Conservation (phyloP, 2,329 filamentous ascomycete genomes). For the Apiospora saccharicola region DNA sequence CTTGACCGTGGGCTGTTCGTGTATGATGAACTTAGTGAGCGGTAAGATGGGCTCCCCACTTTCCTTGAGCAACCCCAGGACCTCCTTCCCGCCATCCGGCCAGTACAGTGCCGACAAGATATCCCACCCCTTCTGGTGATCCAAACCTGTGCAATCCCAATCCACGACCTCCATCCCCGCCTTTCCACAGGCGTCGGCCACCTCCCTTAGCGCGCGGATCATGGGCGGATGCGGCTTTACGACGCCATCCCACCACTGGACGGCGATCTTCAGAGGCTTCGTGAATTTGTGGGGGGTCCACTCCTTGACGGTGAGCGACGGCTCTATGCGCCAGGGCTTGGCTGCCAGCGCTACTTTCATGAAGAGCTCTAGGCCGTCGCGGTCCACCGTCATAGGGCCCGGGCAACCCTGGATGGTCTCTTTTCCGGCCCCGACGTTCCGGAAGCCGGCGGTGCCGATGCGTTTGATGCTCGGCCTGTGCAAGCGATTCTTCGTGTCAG, state of each 20-base stretch:
- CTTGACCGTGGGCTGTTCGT: conserved; percentile 52
- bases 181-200: conserved; percentile 20
- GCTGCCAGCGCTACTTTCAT: conserved; percentile 43
- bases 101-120: conserved; percentile 52
- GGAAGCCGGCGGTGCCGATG: conserved; percentile 39
- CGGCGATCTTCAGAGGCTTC: conserved; percentile 17
- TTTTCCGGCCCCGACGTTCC: conserved; percentile 42
- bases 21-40: conserved; percentile 56
- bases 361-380: conserved; percentile 45
- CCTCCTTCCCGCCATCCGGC: conserved; percentile 55
- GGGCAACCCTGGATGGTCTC: conserved; percentile 45
- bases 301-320: conserved; percentile 41
- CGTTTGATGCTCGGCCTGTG: conserved; percentile 43
- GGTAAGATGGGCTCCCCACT: conserved; percentile 59
- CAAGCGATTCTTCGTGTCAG: background rate
- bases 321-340: conserved; percentile 45
- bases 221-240: conserved; percentile 26
- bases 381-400: conserved; percentile 45
- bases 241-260: conserved; percentile 25
- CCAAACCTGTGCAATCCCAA: conserved; percentile 29
- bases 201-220: conserved; percentile 24
- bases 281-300: conserved; percentile 45
- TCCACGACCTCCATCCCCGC: conserved; percentile 30
- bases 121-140: conserved; percentile 33
- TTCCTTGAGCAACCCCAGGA: conserved; percentile 49